phyloP scores from a whole-genome alignment of 306 rosid species.

The Castanopsis chinensis region DNA sequence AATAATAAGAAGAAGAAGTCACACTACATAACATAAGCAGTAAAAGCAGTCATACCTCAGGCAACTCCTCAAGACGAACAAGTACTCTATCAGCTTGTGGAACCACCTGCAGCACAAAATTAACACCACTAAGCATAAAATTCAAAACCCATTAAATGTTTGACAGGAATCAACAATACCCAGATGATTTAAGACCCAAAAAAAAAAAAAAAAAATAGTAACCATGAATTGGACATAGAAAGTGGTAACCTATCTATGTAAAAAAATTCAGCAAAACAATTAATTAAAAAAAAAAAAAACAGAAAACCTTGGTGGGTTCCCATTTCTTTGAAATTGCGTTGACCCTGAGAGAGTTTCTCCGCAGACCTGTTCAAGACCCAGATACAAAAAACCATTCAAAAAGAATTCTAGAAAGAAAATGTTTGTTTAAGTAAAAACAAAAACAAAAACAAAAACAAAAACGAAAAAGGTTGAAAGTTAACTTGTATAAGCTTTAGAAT shows the following conservation, averaged over 20 bases:
- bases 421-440: neutral
- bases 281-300: neutral
- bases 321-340: constrained; percentile 56
- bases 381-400: constrained; percentile 6
- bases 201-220: neutral
- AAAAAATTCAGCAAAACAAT: neutral
- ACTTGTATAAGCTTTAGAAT: neutral
- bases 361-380: constrained; percentile 43
- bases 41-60: constrained; percentile 43
- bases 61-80: constrained; percentile 68
- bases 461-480: neutral
- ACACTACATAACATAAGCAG: neutral
- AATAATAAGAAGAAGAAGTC: neutral
- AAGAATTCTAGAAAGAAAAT: neutral
- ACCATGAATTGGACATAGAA: neutral
- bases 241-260: neutral
- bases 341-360: constrained; percentile 54
- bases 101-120: constrained; percentile 57
- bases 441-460: neutral
- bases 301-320: constrained; percentile 66
- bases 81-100: constrained; percentile 97
- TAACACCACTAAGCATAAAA: constrained; percentile 13
- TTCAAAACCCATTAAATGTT: neutral
- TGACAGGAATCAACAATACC: neutral
- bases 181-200: neutral